Evolutionary conservation across 2,329 filamentous ascomycete genomes (phyloP).

Genomic region (Alternaria ethzedia): DNA sequence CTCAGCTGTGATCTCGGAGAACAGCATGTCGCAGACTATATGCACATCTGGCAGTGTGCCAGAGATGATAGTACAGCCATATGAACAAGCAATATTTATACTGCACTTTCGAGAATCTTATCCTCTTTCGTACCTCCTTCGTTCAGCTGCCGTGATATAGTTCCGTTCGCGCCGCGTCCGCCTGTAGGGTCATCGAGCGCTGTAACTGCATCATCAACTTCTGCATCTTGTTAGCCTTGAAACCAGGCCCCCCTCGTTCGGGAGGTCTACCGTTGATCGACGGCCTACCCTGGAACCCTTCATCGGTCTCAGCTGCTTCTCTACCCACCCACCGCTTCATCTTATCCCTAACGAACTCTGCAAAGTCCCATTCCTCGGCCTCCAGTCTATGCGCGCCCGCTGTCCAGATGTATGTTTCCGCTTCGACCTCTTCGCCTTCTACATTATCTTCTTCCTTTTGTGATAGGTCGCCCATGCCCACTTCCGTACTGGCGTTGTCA

Average conservation of each 20-base stretch:
- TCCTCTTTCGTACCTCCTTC: conserved; percentile 16
- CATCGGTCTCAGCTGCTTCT: conserved; percentile 51
- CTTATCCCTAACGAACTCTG: conserved; percentile 80
- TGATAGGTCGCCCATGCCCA: conserved; percentile 29
- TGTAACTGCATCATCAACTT: conserved; percentile 54
- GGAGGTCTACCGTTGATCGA: conserved; percentile 27
- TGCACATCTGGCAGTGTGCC: background rate
- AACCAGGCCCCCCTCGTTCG: background rate
- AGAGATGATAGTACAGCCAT: background rate
- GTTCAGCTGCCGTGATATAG: conserved; percentile 49
- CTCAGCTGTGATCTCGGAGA: background rate
- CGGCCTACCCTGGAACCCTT: conserved; percentile 53
- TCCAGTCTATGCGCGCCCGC: conserved; percentile 63
- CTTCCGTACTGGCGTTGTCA: conserved; percentile 6
- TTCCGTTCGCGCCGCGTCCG: conserved; percentile 51
- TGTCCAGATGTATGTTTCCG: conserved; percentile 61
- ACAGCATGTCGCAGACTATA: background rate
- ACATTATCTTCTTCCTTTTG: conserved; percentile 34
- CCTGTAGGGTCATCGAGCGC: conserved; percentile 52
- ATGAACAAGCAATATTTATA: conserved; percentile 22
- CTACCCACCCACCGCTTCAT: conserved; percentile 64
- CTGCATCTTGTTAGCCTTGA: conserved; percentile 30
- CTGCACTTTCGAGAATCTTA: conserved; percentile 39
- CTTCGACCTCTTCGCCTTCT: conserved; percentile 50
- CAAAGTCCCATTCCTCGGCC: conserved; percentile 83